Base-by-base conservation (phyloP, 1,139 yeast genomes). In the Lodderomyces orthopsilosis region DNA sequence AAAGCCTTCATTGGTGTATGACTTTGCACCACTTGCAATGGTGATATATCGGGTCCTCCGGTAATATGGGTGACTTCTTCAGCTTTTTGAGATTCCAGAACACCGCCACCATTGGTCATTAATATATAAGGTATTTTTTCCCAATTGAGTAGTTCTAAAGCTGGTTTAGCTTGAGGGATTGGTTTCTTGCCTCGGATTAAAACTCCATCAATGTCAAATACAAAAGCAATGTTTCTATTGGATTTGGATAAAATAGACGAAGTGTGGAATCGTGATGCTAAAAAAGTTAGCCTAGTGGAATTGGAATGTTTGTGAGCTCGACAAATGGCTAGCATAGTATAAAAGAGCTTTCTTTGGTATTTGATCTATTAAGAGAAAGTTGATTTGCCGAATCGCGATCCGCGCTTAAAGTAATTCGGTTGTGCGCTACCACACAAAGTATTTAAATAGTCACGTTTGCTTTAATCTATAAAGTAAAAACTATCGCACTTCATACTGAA, bases 31-130 rank as follows among this genome's bases (percentile, higher is more conserved):
- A 93, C 69, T 58, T 91, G 97, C 38, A 74, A 65, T 4, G 81
- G 77, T 7, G 77, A 71, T 17, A 88, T 67, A 1, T 69, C 63
- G 5, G 70, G 74, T 12, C 35, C 19, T 7, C 41, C 45, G 28
- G 87, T 61, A 26, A 66, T 65, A n/a, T 66, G 55, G 3, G 84
- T 73, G 13, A 93, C 64, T 42, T 74, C 79, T 5, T 70, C 68
- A 1, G 82, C 82, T 37, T 97, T 71, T 14, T 71, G 75, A 6
- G 57, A 49, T 59, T 93, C 98, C 19, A 79, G 66, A 42, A 76
- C 75, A 2, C 98, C 98, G 6, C 98, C 98, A 22, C 98, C 98
- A 59, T 93, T 93, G 17, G 98, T 93, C 59, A 93, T 69, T 38
- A 93, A 62, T 18, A 90, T 81, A 69, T 81, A 93, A 1, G 98